These are phyloP conservation scores for Comarum palustre DNA, from an alignment of 306 rosid genomes.

Conservation along the genomic window DNA sequence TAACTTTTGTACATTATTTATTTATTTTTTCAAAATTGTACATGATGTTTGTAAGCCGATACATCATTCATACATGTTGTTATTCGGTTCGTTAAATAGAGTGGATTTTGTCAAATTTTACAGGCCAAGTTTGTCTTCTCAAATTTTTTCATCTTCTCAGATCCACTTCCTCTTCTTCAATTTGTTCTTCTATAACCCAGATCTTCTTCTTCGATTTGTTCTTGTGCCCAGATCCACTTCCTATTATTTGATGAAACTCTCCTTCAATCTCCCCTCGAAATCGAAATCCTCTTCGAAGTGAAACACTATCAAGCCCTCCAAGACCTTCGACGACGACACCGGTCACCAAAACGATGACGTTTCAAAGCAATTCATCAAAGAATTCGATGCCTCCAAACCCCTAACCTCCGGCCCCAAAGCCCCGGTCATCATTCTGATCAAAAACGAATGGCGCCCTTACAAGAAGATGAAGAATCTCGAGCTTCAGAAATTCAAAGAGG, in stretches of 20 bases:
- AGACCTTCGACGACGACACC: conserved; percentile 5
- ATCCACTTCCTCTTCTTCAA: too few relatives aligned
- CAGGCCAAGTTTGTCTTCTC: too few relatives aligned
- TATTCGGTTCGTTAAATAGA: too few relatives aligned
- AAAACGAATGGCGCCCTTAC: conserved; percentile 35
- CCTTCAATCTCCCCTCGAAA: conserved; percentile 37
- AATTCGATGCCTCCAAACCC: conserved; percentile 37
- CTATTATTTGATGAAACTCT: conserved; percentile 29
- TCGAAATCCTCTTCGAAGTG: conserved; percentile 30
- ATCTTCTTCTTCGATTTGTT: too few relatives aligned
- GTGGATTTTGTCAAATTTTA: too few relatives aligned
- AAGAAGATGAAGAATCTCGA: conserved; percentile 50
- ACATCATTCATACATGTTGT: too few relatives aligned
- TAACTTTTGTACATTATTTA: too few relatives aligned
- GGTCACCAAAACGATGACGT: neutral
- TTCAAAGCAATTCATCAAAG: conserved; percentile 28
- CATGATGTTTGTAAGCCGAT: too few relatives aligned
- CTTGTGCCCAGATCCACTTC: too few relatives aligned
- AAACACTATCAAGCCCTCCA: conserved; percentile 15
- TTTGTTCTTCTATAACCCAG: too few relatives aligned
- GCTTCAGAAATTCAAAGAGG: conserved; percentile 52
- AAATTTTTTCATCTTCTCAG: too few relatives aligned
- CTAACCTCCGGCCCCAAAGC: conserved; percentile 1
- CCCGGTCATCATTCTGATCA: conserved; percentile 27
- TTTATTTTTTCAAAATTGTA: too few relatives aligned